Base-by-base conservation (phyloP, 139 green algal genomes). In the Volvox reticuliferus region DNA sequence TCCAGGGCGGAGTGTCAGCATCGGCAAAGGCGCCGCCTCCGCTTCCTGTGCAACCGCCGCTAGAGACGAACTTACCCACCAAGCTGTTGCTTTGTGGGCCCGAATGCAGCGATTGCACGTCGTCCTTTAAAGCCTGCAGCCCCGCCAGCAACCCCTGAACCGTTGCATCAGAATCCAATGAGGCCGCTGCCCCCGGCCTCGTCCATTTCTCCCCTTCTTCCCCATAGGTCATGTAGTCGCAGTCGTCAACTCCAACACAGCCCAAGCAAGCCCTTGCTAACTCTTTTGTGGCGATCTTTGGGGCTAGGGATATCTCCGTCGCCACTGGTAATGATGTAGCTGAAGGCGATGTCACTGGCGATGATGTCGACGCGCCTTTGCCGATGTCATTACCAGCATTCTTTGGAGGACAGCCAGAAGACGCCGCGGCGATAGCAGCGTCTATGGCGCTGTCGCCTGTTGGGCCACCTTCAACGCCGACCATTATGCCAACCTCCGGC, bases 381-480 rank as follows among this genome's bases (percentile, higher is more conserved):
- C n/a, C n/a, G n/a, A n/a, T n/a, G n/a, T n/a, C n/a, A 9, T 55
- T 55, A 55, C 44, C 44, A 5, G 44, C 44, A 55, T 55, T 9
- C 44, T 5, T 55, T 55, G 5, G 44, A 55, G 44, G 44, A 55
- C 65, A 73, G 65, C 21, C 21, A 24, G 65, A 73, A 24, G 14
- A 18, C 9, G 83, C 83, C 14, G 83, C 83, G 16, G 67, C 84
- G 17, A 89, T 82, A 26, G 84, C 84, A 1, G 68, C 84, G 37
- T 89, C 84, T 44, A 89, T 89, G 69, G 84, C 84, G 36, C 68
- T 81, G 75, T 61, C 32, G 35, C 67, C 67, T 2, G 5, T 50
- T 67, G 14, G 26, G 26, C 33, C 33, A n/a, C 12, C 81, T 32
- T 55, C 75, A 12, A 5, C 71, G 71, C 71, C 71, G 28, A n/a